A percentile compares a stretch with the other conserved stretches of the same genome.
Evolutionary conservation across 768 basidiomycete genomes (phyloP).

Genomic region (Suillus americanus): DNA sequence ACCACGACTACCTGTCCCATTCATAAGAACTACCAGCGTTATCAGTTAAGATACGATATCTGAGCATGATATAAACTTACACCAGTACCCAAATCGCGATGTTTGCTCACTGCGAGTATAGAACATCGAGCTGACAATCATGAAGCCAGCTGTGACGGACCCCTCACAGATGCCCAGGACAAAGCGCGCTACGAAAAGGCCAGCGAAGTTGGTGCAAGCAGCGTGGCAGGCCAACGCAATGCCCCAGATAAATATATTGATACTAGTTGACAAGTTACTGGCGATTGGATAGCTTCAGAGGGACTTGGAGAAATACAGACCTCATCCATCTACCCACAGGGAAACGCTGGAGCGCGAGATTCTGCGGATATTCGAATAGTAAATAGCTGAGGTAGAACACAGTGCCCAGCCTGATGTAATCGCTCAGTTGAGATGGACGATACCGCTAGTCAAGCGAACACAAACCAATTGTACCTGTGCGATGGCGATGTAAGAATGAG

Average conservation of each 20-base stretch:
- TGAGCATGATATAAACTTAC: conserved; percentile 39
- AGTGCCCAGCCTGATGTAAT: conserved; percentile 59
- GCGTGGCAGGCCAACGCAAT: conserved; percentile 61
- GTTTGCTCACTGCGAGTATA: conserved; percentile 75
- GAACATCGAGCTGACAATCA: conserved; percentile 79
- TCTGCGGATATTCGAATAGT: conserved; percentile 73
- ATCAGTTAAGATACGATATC: neutral
- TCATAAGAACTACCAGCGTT: conserved; percentile 59
- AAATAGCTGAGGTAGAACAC: conserved; percentile 75
- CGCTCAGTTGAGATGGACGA: neutral
- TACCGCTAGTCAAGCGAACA: too few species aligned
- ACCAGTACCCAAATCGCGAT: conserved; percentile 71
- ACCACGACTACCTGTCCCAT: conserved; percentile 53
- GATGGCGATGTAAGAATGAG: neutral
- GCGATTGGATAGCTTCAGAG: neutral
- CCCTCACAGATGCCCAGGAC: conserved; percentile 75
- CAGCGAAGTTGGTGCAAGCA: conserved; percentile 69
- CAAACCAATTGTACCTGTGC: conserved; percentile 64
- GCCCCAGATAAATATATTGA: conserved; percentile 69
- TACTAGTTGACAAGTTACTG: conserved; percentile 30
- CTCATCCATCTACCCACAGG: conserved; percentile 85
- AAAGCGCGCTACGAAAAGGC: conserved; percentile 60
- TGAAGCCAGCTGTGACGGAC: conserved; percentile 69
- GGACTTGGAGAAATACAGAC: conserved; percentile 29
- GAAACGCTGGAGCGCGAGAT: conserved; percentile 67